Evolutionary conservation across 305 asterid species (phyloP).

Genomic region (Fraxinus angustifolia): DNA sequence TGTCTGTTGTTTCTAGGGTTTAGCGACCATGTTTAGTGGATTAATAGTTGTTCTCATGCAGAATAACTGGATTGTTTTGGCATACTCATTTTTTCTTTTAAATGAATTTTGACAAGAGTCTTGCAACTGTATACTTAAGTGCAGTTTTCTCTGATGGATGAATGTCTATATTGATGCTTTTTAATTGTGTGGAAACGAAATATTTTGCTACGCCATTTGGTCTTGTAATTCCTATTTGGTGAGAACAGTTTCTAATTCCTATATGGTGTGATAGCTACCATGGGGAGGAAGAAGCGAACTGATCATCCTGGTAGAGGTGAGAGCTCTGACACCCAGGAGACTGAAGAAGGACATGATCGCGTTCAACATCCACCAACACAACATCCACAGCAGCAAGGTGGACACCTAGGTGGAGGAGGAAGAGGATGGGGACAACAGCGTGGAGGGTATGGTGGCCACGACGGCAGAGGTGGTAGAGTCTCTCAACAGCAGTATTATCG

Average conservation of each 20-base stretch:
- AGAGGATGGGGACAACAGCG: slow-evolving; percentile 61
- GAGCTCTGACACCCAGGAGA: slow-evolving; percentile 58
- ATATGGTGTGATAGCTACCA: slow-evolving; percentile 37
- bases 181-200: neutral
- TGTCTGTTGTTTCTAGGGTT: neutral
- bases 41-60: neutral
- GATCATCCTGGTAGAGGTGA: slow-evolving; percentile 56
- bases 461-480: slow-evolving; percentile 53
- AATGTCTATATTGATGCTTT: neutral
- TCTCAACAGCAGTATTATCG: slow-evolving; percentile 59
- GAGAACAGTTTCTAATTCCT: neutral
- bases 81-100: neutral
- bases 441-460: slow-evolving; percentile 72
- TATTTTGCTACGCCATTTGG: neutral
- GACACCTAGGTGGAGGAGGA: slow-evolving; percentile 21
- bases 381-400: slow-evolving; percentile 54
- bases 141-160: neutral
- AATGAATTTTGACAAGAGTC: neutral
- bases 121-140: neutral
- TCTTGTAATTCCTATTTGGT: neutral
- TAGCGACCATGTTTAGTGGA: neutral
- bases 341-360: slow-evolving; percentile 53
- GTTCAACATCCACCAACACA: slow-evolving; percentile 45
- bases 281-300: slow-evolving; percentile 76
- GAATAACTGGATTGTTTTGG: neutral